A percentile compares a stretch with the other conserved stretches of the same genome.
phyloP scores from a whole-genome alignment of 2,329 filamentous ascomycete species.

The Chaetomium strumarium region DNA sequence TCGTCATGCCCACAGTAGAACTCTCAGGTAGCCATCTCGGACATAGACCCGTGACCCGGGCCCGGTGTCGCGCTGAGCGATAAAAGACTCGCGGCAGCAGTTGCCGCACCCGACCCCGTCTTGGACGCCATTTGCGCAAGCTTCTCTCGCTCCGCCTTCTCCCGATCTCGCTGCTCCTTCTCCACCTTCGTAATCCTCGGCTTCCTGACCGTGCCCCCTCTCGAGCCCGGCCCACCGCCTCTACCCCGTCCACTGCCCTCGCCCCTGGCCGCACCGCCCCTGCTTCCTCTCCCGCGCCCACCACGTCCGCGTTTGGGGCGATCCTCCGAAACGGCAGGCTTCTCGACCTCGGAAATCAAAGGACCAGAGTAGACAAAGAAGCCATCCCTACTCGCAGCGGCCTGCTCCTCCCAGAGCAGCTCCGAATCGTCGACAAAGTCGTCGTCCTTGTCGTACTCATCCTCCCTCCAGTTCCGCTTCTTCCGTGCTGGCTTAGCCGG shows the following conservation, averaged over 20 bases:
- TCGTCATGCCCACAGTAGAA: neutral
- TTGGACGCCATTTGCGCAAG: constrained; percentile 38
- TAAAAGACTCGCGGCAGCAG: neutral
- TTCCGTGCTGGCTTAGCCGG: constrained; percentile 63
- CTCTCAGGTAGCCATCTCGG: constrained; percentile 5
- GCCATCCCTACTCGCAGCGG: constrained; percentile 87
- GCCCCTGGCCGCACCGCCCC: constrained; percentile 50
- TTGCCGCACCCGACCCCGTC: constrained; percentile 5
- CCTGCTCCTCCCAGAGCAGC: constrained; percentile 89
- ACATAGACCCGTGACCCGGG: constrained; percentile 1
- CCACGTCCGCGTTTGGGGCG: constrained; percentile 63
- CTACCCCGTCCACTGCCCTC: constrained; percentile 56
- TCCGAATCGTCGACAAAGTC: constrained; percentile 92
- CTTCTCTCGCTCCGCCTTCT: constrained; percentile 69
- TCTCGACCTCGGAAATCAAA: constrained; percentile 79
- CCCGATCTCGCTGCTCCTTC: constrained; percentile 71
- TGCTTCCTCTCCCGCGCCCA: constrained; percentile 38
- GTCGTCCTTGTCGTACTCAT: constrained; percentile 78
- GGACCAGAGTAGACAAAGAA: constrained; percentile 98
- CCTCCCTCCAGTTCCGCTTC: constrained; percentile 73
- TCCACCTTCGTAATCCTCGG: constrained; percentile 82
- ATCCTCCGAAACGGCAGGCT: constrained; percentile 58
- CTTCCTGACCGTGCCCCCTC: constrained; percentile 71
- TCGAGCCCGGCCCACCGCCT: constrained; percentile 57
- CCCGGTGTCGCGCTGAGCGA: neutral